Percentiles rank a stretch among this genome's conserved stretches.
Evolutionary conservation across 768 basidiomycete genomes (phyloP).

Genomic region (Psilocybe sp.): DNA sequence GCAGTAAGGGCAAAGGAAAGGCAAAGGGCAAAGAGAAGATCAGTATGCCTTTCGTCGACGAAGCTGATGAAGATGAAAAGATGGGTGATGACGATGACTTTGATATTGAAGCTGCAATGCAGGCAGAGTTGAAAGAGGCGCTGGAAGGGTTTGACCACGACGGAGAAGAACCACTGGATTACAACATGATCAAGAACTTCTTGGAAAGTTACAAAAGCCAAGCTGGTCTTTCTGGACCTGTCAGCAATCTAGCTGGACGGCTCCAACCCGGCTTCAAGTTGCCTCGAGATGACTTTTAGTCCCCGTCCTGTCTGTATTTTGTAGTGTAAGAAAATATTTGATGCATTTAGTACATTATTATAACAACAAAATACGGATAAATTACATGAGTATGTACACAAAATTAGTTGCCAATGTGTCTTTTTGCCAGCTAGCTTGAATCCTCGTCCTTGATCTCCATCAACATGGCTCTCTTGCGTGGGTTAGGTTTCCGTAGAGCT

Average conservation of each 20-base stretch:
- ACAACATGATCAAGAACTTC: constrained; percentile 94
- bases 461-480: too few species aligned
- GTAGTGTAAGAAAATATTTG: too few species aligned
- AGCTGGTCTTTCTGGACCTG: constrained; percentile 85
- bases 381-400: too few species aligned
- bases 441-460: too few species aligned
- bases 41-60: constrained; percentile 33
- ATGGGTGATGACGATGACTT: constrained; percentile 44
- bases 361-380: too few species aligned
- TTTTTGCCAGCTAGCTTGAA: too few species aligned
- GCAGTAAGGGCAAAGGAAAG: constrained; percentile 47
- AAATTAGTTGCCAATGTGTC: too few species aligned
- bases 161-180: constrained; percentile 61
- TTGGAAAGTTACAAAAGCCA: constrained; percentile 95
- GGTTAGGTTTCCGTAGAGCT: too few species aligned
- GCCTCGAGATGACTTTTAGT: constrained; percentile 61
- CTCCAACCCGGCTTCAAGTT: constrained; percentile 73
- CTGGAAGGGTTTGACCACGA: constrained; percentile 59
- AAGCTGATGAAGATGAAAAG: constrained; percentile 37
- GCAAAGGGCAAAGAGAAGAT: constrained; percentile 20
- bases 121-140: constrained; percentile 72
- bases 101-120: constrained; percentile 86
- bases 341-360: too few species aligned
- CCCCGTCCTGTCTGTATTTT: too few species aligned
- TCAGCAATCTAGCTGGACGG: constrained; percentile 84